Base-by-base conservation (phyloP, 1,139 yeast species). In the Zygosaccharomyces pseudobailii region DNA sequence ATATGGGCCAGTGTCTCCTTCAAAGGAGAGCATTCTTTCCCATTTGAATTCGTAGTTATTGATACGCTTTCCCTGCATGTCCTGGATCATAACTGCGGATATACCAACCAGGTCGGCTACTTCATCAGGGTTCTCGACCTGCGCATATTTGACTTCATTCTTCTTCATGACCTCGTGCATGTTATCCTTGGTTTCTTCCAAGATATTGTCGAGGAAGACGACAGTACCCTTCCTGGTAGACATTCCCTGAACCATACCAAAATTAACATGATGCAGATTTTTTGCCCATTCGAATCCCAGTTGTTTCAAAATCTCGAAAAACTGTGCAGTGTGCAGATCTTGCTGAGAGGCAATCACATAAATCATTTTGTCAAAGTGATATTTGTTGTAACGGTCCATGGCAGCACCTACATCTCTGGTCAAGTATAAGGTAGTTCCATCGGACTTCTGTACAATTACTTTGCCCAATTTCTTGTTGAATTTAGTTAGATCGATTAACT, bases 1-100 rank as follows among this genome's bases (percentile, higher is more conserved):
- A 73, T 94, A 92, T 53, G 99, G 98, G 66, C 99, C 99, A 52
- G 99, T 92, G 71, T 92, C 99, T 71, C 99, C 99, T 76, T 92
- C 99, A 59, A 94, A 90, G 5, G 97, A 88, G 43, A 87, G 78
- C 97, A 92, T 92, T 75, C 99, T 87, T 63, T 87, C 90, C 99
- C 98, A 92, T 71, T 89, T 87, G 72, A 94, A 94, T 61, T 84
- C 89, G 72, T 94, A 94, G 73, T 92, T 90, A 75, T 92, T 89
- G 70, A 90, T 80, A 72, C 98, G 86, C 76, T 94, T 94, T 53
- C 96, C 85, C 73, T 88, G 95, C 97, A 92, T 89, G 71, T 94
- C 99, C 75, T 94, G 98, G 64, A 94, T 87, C 96, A 94, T 90
- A 51, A 94, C 96, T 9, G 98, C 97, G 36, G 97, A 86, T 51